Percentiles rank a stretch among this genome's conserved stretches.
Conservation (phyloP, 495 filamentous ascomycete species). For the Lentithecium fluviatile region DNA sequence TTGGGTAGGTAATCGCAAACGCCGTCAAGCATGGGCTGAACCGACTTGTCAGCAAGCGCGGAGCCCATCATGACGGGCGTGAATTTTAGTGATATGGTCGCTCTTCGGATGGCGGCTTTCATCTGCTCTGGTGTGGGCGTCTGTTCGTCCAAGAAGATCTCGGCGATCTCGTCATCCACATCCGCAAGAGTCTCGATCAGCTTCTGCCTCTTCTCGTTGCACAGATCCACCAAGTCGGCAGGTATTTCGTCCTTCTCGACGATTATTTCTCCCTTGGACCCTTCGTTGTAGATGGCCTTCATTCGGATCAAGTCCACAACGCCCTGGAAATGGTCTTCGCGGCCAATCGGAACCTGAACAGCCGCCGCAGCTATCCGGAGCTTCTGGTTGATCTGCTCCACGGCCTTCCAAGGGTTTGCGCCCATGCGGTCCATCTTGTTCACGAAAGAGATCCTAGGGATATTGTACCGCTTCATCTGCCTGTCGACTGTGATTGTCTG, state of each 20-base stretch:
- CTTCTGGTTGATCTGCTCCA: conserved; percentile 96
- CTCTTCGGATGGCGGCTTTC: conserved; percentile 82
- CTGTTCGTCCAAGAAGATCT: conserved; percentile 86
- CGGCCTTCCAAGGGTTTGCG: conserved; percentile 95
- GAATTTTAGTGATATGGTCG: conserved; percentile 87
- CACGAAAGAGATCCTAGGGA: conserved; percentile 91
- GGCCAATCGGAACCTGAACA: conserved; percentile 91
- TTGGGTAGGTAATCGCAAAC: conserved; percentile 97
- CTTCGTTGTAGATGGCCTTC: conserved; percentile 91
- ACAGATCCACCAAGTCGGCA: conserved; percentile 67
- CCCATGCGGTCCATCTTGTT: conserved; percentile 99
- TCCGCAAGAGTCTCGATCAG: conserved; percentile 96
- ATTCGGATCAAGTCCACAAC: conserved; percentile 92
- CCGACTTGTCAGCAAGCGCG: conserved; percentile 88
- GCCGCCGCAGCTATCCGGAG: conserved; percentile 89
- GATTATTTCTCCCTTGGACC: conserved; percentile 69
- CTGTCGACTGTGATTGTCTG: conserved; percentile 98
- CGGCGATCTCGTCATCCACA: conserved; percentile 97
- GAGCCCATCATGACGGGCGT: conserved; percentile 96
- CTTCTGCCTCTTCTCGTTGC: conserved; percentile 73
- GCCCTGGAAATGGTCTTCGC: conserved; percentile 88
- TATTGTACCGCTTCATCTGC: conserved; percentile 98
- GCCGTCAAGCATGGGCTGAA: conserved; percentile 96
- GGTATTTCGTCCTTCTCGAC: conserved; percentile 78
- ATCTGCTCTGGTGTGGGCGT: conserved; percentile 77